Base-by-base conservation (phyloP, 345 rosid genomes). In the Salix dunnii region DNA sequence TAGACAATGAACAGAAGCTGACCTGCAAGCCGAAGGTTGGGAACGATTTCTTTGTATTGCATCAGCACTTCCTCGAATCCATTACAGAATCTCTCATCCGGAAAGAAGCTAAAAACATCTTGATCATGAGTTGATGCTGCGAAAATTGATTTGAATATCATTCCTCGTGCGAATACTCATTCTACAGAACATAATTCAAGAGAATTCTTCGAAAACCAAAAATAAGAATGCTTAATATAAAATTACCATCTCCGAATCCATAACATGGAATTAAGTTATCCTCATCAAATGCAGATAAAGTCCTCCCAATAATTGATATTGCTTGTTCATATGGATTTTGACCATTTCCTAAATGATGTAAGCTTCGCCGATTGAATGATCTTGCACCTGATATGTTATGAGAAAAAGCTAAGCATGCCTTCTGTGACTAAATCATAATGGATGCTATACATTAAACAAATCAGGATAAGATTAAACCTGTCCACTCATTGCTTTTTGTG, bases 401-500 rank as follows among this genome's bases (percentile, higher is more conserved):
- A 75, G 76, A 42, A 11, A 61, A 43, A 68, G 63, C 79, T 76
- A 70, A 74, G 68, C 67, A 60, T 43, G 42, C 6, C 63, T 58
- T 10, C 48, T 58, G 72, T 6, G 36, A 48, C 25, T 74, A 14
- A 62, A 74, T 67, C 70, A 76, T 64, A 13, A 48, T 20, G 67
- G 46, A 66, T 28, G 3, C 55, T 25, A n/a, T 23, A 60, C 55
- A 43, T 42, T 31, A 64, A 20, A 23, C 75, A 55, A 16, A 58
- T 63, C 18, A 21, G 66, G 67, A 70, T 23, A n/a, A 68, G 28
- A 78, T 67, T 21, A 33, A 70, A 90, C 98, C 98, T 84, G 98
- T 93, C 99, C 99, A 93, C 51, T 95, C 98, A 7, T 95, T 95
- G 90, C 99, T 95, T 86, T 95, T 95, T 2, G 99, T 95, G 84